A percentile compares a stretch with the other conserved stretches of the same genome.
Conservation (phyloP, 768 basidiomycete genomes). For the Termitomyces sp. region DNA sequence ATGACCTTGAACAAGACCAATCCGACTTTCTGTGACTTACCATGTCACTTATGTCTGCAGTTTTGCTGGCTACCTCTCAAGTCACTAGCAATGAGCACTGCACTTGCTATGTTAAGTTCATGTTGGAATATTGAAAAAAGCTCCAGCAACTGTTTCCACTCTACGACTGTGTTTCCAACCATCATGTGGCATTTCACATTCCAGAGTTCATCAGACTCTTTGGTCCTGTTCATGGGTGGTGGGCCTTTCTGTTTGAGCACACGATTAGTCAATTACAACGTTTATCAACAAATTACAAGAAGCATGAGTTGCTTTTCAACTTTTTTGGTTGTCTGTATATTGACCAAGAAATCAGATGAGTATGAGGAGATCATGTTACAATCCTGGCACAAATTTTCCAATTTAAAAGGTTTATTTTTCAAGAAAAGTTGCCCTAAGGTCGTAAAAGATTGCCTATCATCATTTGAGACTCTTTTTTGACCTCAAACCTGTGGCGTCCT, state of each 20-base stretch:
- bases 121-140: neutral
- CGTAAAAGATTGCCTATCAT: neutral
- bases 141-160: neutral
- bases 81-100: neutral
- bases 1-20: neutral
- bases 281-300: neutral
- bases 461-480: neutral
- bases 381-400: neutral
- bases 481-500: neutral
- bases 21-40: neutral
- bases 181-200: neutral
- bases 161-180: neutral
- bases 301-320: neutral
- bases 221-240: slow-evolving; percentile 8
- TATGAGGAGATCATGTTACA: neutral
- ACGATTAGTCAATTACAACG: slow-evolving; percentile 8
- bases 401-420: neutral
- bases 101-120: neutral
- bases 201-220: neutral
- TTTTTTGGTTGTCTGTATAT: no score
- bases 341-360: neutral
- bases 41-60: neutral
- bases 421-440: neutral
- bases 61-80: neutral
- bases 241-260: slow-evolving; percentile 12